Evolutionary conservation across 2,329 filamentous ascomycete species (phyloP), one percentile per base, ranked within the genome.

Genomic region (Aspergillus hortae): DNA sequence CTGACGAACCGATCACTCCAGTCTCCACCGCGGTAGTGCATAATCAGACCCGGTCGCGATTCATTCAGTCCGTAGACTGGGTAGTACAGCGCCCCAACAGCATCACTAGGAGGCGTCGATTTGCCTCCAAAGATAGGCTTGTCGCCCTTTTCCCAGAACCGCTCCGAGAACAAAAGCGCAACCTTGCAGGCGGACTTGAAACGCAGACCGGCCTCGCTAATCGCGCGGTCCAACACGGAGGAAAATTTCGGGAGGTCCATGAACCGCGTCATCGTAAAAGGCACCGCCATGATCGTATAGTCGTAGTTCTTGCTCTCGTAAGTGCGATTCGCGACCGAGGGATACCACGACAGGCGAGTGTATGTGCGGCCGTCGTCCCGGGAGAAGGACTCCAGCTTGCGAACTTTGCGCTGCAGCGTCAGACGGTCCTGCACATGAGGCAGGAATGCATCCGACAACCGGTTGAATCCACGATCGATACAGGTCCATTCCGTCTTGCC

Each of bases 241-340:
- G 71, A 73, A 57, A 69, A 72, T 4, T 57, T 54, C 0, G 71
- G 70, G 1, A 73, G 49, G 4, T 73, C 62, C 71, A 69, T 71
- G 50, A 70, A 69, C 27, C 68, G 66, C 15, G 69, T 64, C 46
- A 71, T 58, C 21, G 70, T 74, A 44, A 74, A 66, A 0, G 71
- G 71, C 0, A 67, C 66, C 6, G 67, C 67, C 58, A 72, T 71
- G 40, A 74, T 65, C 1, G 70, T 61, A 50, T 73, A 73, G 49
- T 74, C 71, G 32, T 71, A 74, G 1, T 61, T 58, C n/a, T 69
- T 65, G 4, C 60, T 57, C 27, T 64, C 56, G 35, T 44, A 57
- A 12, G 61, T 64, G n/a, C 59, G 56, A 36, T 65, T 61, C 2
- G 45, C 52, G 21, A 58, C 46, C 15, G 40, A 53, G n/a, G 60